Percentiles rank a stretch among this genome's conserved stretches.
These are phyloP conservation scores for Paraleonurus japonicus DNA, from an alignment of 257 asterid genomes.

Conservation along the genomic window DNA sequence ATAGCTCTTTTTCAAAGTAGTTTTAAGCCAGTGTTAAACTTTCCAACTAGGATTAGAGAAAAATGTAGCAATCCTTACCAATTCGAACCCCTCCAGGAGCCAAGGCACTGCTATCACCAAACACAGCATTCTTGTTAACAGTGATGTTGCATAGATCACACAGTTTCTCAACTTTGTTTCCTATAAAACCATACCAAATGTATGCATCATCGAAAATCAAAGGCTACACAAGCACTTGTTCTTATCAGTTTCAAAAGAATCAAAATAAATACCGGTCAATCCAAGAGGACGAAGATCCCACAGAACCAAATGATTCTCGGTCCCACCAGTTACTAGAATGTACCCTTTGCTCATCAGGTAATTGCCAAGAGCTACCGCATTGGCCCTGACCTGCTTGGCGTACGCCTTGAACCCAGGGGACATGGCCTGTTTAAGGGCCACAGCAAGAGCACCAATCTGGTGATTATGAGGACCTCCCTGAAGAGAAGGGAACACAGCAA, in stretches of 20 bases:
- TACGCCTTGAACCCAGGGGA: conserved; percentile 86
- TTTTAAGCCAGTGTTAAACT: not conserved
- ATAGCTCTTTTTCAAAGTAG: not conserved
- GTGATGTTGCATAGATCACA: conserved; percentile 94
- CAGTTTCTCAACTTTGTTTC: conserved; percentile 95
- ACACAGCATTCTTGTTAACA: conserved; percentile 95
- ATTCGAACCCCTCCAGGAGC: conserved; percentile 99
- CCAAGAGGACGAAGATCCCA: conserved; percentile 99
- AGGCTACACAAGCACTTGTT: not conserved
- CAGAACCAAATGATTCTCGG: conserved; percentile 93
- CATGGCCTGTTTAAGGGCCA: conserved; percentile 84
- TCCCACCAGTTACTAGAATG: conserved; percentile 84
- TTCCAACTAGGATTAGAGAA: not conserved
- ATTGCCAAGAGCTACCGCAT: conserved; percentile 88
- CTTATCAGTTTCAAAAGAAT: not conserved
- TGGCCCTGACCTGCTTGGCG: conserved; percentile 92
- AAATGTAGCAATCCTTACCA: conserved; percentile 45
- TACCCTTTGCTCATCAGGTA: conserved; percentile 84
- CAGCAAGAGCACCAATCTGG: conserved; percentile 98
- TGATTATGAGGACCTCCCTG: conserved; percentile 99
- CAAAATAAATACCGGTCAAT: conserved; percentile 61
- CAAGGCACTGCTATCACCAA: conserved; percentile 98
- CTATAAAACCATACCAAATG: conserved; percentile 35
- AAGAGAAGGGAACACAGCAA: conserved; percentile 92
- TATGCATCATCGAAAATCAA: not conserved